These are phyloP conservation scores for Phylloporus scabripes DNA, from an alignment of 768 basidiomycete genomes.

Conservation along the genomic window DNA sequence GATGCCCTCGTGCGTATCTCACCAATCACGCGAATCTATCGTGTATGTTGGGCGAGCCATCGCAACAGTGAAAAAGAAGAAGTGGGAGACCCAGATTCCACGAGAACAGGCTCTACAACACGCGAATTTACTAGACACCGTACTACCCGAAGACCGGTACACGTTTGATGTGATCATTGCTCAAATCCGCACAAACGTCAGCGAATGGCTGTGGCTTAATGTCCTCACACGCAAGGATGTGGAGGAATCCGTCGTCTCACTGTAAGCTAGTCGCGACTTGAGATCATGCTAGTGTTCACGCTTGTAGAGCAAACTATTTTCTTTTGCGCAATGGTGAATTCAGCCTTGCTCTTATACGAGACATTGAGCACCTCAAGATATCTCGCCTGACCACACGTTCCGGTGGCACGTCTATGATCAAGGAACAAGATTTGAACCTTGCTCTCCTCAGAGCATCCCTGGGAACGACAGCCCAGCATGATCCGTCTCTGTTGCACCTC, in stretches of 20 bases:
- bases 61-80: conserved; percentile 73
- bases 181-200: conserved; percentile 72
- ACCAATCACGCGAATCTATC: conserved; percentile 73
- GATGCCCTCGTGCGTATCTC: conserved; percentile 71
- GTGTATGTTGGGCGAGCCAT: conserved; percentile 84
- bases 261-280: conserved; percentile 46
- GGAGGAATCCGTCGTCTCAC: conserved; percentile 74
- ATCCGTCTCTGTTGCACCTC: conserved; percentile 66
- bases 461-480: conserved; percentile 84
- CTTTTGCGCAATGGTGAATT: conserved; percentile 87
- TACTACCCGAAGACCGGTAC: conserved; percentile 71
- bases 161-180: conserved; percentile 69
- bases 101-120: conserved; percentile 59
- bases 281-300: conserved; percentile 5
- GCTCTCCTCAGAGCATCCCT: conserved; percentile 83
- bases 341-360: conserved; percentile 73
- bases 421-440: conserved; percentile 85
- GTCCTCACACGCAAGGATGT: conserved; percentile 81
- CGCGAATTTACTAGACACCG: conserved; percentile 55
- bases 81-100: conserved; percentile 76
- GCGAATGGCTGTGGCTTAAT: conserved; percentile 93
- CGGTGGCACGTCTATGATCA: conserved; percentile 68
- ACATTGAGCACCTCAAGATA: conserved; percentile 78
- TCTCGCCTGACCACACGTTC: conserved; percentile 67
- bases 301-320: conserved; percentile 75